phyloP scores from a whole-genome alignment of 2,329 filamentous ascomycete species.

The Talaromyces sp. region DNA sequence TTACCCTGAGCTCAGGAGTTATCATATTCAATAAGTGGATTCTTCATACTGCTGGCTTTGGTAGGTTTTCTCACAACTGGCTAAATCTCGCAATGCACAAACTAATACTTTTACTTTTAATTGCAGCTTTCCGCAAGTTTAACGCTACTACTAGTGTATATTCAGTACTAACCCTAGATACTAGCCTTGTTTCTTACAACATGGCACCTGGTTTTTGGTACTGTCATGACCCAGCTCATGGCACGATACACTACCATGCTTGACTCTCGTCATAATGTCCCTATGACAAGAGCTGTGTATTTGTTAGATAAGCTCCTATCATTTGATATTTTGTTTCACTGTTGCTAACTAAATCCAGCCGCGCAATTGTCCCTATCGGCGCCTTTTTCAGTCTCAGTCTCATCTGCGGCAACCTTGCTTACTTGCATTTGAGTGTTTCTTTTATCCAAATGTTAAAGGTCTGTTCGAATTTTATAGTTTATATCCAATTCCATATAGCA shows the following conservation, averaged over 20 bases:
- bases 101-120: neutral
- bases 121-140: slow-evolving; percentile 2
- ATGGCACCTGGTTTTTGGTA: slow-evolving; percentile 92
- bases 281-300: slow-evolving; percentile 94
- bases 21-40: slow-evolving; percentile 99
- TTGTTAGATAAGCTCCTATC: slow-evolving; percentile 35
- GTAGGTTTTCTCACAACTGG: slow-evolving; percentile 49
- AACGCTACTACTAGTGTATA: neutral
- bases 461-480: neutral
- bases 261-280: slow-evolving; percentile 90
- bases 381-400: slow-evolving; percentile 93
- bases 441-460: slow-evolving; percentile 72
- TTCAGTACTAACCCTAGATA: neutral
- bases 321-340: neutral
- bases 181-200: slow-evolving; percentile 68
- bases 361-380: slow-evolving; percentile 90
- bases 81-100: slow-evolving; percentile 9
- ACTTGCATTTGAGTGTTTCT: slow-evolving; percentile 88
- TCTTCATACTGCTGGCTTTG: slow-evolving; percentile 77
- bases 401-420: slow-evolving; percentile 94
- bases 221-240: slow-evolving; percentile 88
- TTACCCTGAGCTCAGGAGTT: slow-evolving; percentile 83
- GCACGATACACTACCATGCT: slow-evolving; percentile 84
- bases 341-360: slow-evolving; percentile 25
- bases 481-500: slow-evolving; percentile 5